Evolutionary conservation across 805 yeast genomes (phyloP), one percentile per base, ranked within the genome.

Genomic region (Osmozyma mogii): DNA sequence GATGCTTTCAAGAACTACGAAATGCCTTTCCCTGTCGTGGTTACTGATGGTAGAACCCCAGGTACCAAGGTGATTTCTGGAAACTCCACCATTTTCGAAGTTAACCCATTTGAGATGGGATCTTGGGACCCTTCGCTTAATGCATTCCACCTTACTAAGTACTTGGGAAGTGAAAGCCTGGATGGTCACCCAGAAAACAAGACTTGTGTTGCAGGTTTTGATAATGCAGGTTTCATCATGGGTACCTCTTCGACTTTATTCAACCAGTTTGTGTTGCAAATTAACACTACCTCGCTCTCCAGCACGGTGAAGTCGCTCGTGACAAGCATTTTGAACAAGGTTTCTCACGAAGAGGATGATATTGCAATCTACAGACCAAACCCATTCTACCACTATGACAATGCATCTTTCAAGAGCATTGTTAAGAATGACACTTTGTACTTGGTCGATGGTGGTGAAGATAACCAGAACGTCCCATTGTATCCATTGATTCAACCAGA

Each of bases 21-120:
- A 15, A 80, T 73, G 81, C 94, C 81, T 31, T 81, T 71, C 61
- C 94, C 81, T 31, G 75, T 78, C 42, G 60, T 70, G 43, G 78
- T 70, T n/a, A n/a, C n/a, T 31, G 21, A 75, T 45, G 84, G 83
- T 28, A 63, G 84, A 54, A 60, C 68, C n/a, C 84, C 84, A 8
- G 74, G 73, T 16, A 65, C 80, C 3, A 28, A 37, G 4, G 65
- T 80, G 28, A 58, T 81, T 28, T 65, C 70, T 36, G 49, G 56
- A 18, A 85, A 84, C 59, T 77, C 94, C 6, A 83, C 95, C 1
- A 68, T 62, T 3, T 58, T 55, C 33, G 68, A 62, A 32, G 39
- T 59, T 19, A 50, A 43, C 26, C 63, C 69, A 2, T 57, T 38
- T 29, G 69, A 62, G 36, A 41, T 62, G 25, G 69, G 69, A 0